A percentile compares a stretch with the other conserved stretches of the same genome.
These are phyloP conservation scores for Cercospora sp. DNA, from an alignment of 2,329 filamentous ascomycete species.

Conservation along the genomic window DNA sequence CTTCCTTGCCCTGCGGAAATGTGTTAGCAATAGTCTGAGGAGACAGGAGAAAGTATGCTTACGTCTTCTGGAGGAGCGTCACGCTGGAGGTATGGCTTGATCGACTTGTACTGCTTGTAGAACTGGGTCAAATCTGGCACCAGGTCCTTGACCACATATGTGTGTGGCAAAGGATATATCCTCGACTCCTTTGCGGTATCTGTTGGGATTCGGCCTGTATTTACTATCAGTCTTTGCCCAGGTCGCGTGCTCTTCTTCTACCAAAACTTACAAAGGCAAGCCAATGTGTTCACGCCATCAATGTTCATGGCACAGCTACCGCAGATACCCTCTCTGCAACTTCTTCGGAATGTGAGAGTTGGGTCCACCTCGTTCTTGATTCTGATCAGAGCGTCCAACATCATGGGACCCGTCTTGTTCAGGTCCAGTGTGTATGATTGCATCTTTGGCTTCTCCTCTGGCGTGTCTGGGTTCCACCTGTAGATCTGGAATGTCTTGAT, in stretches of 20 bases:
- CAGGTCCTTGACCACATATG: conserved; percentile 98
- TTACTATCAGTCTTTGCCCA: conserved; percentile 19
- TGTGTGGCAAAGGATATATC: conserved; percentile 97
- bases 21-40: conserved; percentile 18
- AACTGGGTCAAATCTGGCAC: conserved; percentile 97
- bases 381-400: conserved; percentile 91
- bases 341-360: conserved; percentile 91
- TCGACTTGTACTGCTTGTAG: conserved; percentile 99
- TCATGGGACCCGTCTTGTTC: conserved; percentile 99
- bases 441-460: conserved; percentile 90
- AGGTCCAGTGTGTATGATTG: conserved; percentile 92
- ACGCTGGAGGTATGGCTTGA: conserved; percentile 96
- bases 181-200: conserved; percentile 79
- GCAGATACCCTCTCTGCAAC: conserved; percentile 97
- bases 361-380: conserved; percentile 99
- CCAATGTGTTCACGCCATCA: conserved; percentile 95
- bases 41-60: conserved; percentile 44
- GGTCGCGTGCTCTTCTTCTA: background rate
- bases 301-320: conserved; percentile 99
- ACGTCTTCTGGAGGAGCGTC: conserved; percentile 81
- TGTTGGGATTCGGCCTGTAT: conserved; percentile 82
- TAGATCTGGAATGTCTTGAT: conserved; percentile 98
- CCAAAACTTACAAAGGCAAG: conserved; percentile 81
- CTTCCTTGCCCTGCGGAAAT: conserved; percentile 74
- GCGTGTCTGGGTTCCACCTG: conserved; percentile 95